A percentile compares a stretch with the other conserved stretches of the same genome.
phyloP scores from a whole-genome alignment of 768 basidiomycete species.

The Austroboletus festivus region DNA sequence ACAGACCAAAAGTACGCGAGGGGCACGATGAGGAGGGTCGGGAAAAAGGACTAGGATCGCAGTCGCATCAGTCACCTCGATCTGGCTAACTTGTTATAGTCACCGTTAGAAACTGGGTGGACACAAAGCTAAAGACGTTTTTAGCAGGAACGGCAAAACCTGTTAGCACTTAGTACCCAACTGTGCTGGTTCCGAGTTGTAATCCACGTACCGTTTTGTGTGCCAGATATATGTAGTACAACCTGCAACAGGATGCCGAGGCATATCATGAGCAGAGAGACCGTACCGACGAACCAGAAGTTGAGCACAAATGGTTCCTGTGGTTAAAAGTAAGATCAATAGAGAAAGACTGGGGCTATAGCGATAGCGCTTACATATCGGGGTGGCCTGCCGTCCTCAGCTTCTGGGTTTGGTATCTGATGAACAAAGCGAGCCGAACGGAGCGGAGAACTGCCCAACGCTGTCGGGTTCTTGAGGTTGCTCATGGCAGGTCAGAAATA shows the following conservation, averaged over 20 bases:
- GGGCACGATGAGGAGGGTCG: conserved; percentile 50
- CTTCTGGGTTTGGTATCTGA: conserved; percentile 46
- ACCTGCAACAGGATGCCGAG: conserved; percentile 16
- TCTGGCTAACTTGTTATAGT: conserved; percentile 19
- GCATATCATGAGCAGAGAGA: conserved; percentile 41
- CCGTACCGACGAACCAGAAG: conserved; percentile 39
- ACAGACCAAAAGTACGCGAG: conserved; percentile 47
- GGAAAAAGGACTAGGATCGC: conserved; percentile 52
- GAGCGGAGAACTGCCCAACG: conserved; percentile 18
- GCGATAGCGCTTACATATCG: conserved; percentile 39
- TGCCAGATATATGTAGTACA: conserved; percentile 14
- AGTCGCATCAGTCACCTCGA: background rate
- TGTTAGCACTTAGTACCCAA: conserved; percentile 27
- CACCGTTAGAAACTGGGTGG: conserved; percentile 44
- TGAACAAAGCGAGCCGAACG: conserved; percentile 44
- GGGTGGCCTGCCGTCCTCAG: conserved; percentile 32
- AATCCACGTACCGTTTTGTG: conserved; percentile 13
- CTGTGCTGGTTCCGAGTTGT: background rate
- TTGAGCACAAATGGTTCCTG: conserved; percentile 33
- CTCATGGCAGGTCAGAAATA: conserved; percentile 6
- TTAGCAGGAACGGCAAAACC: conserved; percentile 51
- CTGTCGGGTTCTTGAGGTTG: background rate
- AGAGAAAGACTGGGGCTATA: background rate
- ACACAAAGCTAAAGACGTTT: conserved; percentile 49
- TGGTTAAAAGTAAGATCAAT: background rate